Base-by-base conservation (phyloP, 2,329 filamentous ascomycete species). In the Ophiocordyceps unilateralis region DNA sequence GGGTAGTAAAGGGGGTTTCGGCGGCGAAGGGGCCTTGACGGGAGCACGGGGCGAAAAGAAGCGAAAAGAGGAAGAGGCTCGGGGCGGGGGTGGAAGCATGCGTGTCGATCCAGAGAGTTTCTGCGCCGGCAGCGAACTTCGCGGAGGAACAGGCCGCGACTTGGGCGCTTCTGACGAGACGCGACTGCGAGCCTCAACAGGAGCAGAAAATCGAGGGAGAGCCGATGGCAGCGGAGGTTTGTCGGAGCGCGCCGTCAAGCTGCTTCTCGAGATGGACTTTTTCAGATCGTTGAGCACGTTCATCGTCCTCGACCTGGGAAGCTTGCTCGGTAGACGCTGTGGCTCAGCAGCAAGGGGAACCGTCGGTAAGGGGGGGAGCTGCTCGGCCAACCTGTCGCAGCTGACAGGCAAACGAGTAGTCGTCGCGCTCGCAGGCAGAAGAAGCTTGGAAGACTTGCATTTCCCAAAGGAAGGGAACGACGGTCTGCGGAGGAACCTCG, bases 261-360 rank as follows among this genome's bases (percentile, higher is more conserved):
- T 55, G 4, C 54, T 47, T 14, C 62, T 58, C 1, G 67, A 68
- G 2, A 70, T 58, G 1, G 67, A 66, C 3, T 61, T 58, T 6
- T 65, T 67, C 32, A 72, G 47, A 11, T 61, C 68, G 7, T 65
- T 64, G 11, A 72, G 50, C 1, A 66, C 61, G 21, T 50, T 62
- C 48, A 70, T 55, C 1, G 69, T 70, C 22, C 59, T 58, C 6
- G 68, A 69, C 44, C 59, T 69, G 8, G 68, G 62, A 1, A 70
- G 46, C 24, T 53, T 59, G 14, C 49, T 55, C 39, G 30, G 39
- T 12, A 37, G 23, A 4, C 17, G 43, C 23, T 26, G 24, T 12
- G 24, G 7, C 24, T 26, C 24, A 26, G 12, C 23, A 5, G 10
- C 24, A 12, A 12, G 24, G 1, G 43, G 46, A 19, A 41, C 20